phyloP scores from a whole-genome alignment of 108 stramenopile genomes.

The Asterionellopsis glacialis region DNA sequence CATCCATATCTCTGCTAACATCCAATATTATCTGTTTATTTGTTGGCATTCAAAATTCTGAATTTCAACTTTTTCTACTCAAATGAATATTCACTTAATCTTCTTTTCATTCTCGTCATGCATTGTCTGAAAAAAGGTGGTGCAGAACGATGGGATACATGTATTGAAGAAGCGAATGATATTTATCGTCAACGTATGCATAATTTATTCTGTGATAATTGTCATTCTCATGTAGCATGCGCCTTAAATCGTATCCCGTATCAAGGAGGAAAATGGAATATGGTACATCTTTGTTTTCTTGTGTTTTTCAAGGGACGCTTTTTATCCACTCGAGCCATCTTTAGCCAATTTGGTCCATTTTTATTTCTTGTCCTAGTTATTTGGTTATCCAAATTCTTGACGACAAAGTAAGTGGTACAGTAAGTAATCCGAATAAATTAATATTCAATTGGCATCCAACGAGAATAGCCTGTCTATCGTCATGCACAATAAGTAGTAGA shows the following conservation, averaged over 20 bases:
- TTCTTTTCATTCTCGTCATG: slow-evolving; percentile 1
- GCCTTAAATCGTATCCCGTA: slow-evolving; percentile 83
- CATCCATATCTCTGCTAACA: too few relatives aligned
- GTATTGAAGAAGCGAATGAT: slow-evolving; percentile 74
- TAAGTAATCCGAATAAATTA: too few relatives aligned
- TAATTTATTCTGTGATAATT: slow-evolving; percentile 93
- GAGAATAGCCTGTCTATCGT: too few relatives aligned
- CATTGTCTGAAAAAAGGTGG: slow-evolving; percentile 32
- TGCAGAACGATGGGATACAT: slow-evolving; percentile 77
- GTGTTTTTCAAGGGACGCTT: slow-evolving; percentile 86
- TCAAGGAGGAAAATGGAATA: slow-evolving; percentile 82
- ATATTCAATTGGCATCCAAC: too few relatives aligned
- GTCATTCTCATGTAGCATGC: slow-evolving; percentile 95
- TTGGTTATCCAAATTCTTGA: slow-evolving; percentile 6
- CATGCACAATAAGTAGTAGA: too few relatives aligned
- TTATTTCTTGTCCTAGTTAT: slow-evolving; percentile 34
- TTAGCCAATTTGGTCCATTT: slow-evolving; percentile 67
- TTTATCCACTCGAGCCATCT: slow-evolving; percentile 42
- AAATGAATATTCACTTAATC: too few relatives aligned
- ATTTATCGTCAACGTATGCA: slow-evolving; percentile 91
- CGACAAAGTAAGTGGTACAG: background rate
- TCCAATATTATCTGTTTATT: too few relatives aligned
- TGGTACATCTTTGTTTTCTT: slow-evolving; percentile 90
- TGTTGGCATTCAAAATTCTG: too few relatives aligned
- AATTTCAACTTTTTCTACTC: too few relatives aligned